A percentile compares a stretch with the other conserved stretches of the same genome.
Conservation (phyloP, 805 yeast species). For the Yamadazyma kitorensis region DNA sequence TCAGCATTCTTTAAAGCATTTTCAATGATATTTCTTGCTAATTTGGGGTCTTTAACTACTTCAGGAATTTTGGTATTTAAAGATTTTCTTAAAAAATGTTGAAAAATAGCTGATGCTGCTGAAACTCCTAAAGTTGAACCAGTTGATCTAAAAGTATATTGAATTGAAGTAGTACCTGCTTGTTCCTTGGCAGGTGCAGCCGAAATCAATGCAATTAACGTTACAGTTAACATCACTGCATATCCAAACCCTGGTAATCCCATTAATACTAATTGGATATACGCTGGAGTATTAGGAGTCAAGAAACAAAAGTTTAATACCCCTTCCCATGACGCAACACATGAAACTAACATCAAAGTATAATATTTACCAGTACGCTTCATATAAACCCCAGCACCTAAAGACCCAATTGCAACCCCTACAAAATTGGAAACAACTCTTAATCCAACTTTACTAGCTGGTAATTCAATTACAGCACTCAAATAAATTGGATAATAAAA, state of each 20-base stretch:
- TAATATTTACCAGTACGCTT: constrained; percentile 61
- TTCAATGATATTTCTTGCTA: constrained; percentile 43
- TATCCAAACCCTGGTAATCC: constrained; percentile 63
- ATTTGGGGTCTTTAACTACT: constrained; percentile 25
- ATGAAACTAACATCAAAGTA: constrained; percentile 40
- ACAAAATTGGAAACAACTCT: constrained; percentile 65
- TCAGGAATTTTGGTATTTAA: constrained; percentile 18
- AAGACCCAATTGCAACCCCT: constrained; percentile 51
- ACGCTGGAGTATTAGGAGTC: constrained; percentile 17
- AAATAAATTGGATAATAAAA: constrained; percentile 72
- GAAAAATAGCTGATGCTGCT: constrained; percentile 64
- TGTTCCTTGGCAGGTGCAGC: constrained; percentile 68
- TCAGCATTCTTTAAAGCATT: constrained; percentile 57
- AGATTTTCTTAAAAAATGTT: constrained; percentile 36
- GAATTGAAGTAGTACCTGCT: constrained; percentile 86
- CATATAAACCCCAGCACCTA: constrained; percentile 15
- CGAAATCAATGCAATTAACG: constrained; percentile 71
- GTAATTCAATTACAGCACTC: constrained; percentile 48
- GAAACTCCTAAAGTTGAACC: constrained; percentile 86
- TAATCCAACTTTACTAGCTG: constrained; percentile 57
- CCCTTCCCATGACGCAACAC: constrained; percentile 48
- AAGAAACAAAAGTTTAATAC: constrained; percentile 28
- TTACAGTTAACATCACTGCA: constrained; percentile 65
- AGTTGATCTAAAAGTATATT: constrained; percentile 81
- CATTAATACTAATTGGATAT: constrained; percentile 29